Percentiles rank a stretch among this genome's conserved stretches.
Evolutionary conservation across 2,329 filamentous ascomycete species (phyloP).

Genomic region (Teratosphaeria zuluensis): DNA sequence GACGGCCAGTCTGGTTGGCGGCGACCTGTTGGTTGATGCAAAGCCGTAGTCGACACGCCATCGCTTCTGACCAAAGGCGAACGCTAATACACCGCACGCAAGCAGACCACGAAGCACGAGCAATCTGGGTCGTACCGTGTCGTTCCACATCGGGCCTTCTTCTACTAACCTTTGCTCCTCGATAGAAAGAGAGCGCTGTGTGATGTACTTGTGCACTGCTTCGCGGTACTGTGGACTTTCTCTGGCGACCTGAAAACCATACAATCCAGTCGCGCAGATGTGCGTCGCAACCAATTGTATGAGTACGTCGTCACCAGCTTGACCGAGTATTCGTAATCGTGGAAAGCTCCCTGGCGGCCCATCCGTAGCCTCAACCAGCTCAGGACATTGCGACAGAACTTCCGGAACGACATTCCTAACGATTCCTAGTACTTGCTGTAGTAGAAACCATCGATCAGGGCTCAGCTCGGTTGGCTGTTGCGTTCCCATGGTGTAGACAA

Average conservation of each 20-base stretch:
- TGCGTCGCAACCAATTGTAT: constrained; percentile 21
- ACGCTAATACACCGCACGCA: constrained; percentile 48
- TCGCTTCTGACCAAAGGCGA: constrained; percentile 51
- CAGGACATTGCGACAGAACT: constrained; percentile 6
- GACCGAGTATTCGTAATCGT: constrained; percentile 45
- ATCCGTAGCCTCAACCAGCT: constrained; percentile 7
- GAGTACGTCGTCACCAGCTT: constrained; percentile 26
- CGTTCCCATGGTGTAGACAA: constrained; percentile 36
- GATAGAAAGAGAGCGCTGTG: constrained; percentile 1
- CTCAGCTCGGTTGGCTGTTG: constrained; percentile 32
- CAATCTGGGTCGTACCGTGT: constrained; percentile 24
- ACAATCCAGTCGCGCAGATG: constrained; percentile 22
- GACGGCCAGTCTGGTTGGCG: constrained; percentile 46
- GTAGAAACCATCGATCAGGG: constrained; percentile 30
- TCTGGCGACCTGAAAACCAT: constrained; percentile 10
- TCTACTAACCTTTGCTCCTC: constrained; percentile 7
- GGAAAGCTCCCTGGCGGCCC: constrained; percentile 37
- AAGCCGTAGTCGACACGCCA: constrained; percentile 56
- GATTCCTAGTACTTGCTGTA: constrained; percentile 28
- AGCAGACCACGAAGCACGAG: constrained; percentile 56
- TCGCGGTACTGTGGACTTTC: constrained; percentile 7
- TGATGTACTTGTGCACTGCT: constrained; percentile 11
- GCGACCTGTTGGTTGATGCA: constrained; percentile 36
- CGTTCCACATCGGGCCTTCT: constrained; percentile 9
- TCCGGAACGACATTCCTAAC: constrained; percentile 8